Base-by-base conservation (phyloP, 2,329 filamentous ascomycete species). In the Claviceps digitariae region DNA sequence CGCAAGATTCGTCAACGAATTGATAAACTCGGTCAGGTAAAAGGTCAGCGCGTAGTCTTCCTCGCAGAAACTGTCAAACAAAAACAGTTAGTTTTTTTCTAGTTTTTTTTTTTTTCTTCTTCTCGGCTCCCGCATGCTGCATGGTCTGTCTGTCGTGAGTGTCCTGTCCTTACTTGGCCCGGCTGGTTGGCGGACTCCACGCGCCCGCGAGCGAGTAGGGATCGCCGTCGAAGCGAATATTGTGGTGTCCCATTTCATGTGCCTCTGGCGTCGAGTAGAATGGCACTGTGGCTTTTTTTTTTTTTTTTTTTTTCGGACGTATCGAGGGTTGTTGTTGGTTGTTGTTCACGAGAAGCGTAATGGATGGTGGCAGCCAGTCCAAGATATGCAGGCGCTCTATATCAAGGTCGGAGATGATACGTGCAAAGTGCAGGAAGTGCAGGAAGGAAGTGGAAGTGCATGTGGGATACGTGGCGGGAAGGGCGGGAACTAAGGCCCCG, bases 1-100 rank as follows among this genome's bases (percentile, higher is more conserved):
- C 2, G 68, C 58, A 20, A 69, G 52, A 56, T 71, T 74, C 40
- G 70, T 71, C 15, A 72, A 52, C 0, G 69, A 68, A 56, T 73
- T 74, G 57, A 73, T 68, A 50, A 74, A 72, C 55, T 74, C 71
- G 31, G 70, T 70, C 7, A 74, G 57, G 51, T 69, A 72, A 17
- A 67, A 60, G 2, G 69, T 71, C 21, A 74, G 57, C n/a, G 64
- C 64, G 59, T 73, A 73, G 61, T 82, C 78, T 66, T 82, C 66
- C 51, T 70, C 67, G 48, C 67, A 69, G 50, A 70, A 69, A 52
- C 67, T 70, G 47, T 47, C 27, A 12, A 20, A 2, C 23, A 9
- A 20, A 2, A 13, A 9, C 3, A 8, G 44, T 46, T 23, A 46
- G 44, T n/a, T 29, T 46, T 34, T 34, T 34, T 34, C 8, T 29